Percentiles rank a stretch among this genome's conserved stretches.
Conservation (phyloP, 371 early-diverging fungal species). For the Mortierella sp. region DNA sequence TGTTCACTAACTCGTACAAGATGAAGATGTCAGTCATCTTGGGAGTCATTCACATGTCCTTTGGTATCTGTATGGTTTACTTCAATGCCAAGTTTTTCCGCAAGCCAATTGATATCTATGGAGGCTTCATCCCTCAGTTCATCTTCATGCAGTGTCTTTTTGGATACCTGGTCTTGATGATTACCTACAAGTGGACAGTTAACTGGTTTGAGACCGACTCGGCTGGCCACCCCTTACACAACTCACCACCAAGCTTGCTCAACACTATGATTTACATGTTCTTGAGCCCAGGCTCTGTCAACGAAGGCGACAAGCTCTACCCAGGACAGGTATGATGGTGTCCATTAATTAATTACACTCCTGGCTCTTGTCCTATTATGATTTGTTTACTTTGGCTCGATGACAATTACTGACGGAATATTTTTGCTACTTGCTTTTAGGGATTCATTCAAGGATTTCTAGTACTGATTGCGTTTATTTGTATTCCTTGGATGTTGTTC, state of each 20-base stretch:
- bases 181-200: constrained; percentile 98
- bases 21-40: constrained; percentile 99
- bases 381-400: not conserved
- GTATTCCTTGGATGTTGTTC: constrained; percentile 99
- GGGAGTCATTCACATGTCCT: constrained; percentile 98
- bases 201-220: constrained; percentile 86
- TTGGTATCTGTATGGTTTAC: constrained; percentile 94
- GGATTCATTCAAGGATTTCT: constrained; percentile 88
- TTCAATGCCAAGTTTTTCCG: constrained; percentile 93
- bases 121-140: constrained; percentile 96
- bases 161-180: constrained; percentile 96
- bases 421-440: constrained; percentile 55
- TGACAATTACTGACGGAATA: not conserved
- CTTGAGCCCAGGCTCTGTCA: constrained; percentile 93
- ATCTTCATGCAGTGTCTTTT: constrained; percentile 94
- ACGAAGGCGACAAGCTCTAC: constrained; percentile 79
- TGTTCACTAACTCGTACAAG: constrained; percentile 99
- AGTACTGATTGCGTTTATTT: constrained; percentile 87
- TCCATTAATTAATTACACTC: not conserved
- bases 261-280: constrained; percentile 99
- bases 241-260: constrained; percentile 94
- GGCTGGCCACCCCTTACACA: constrained; percentile 73
- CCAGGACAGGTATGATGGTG: constrained; percentile 81
- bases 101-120: constrained; percentile 84
- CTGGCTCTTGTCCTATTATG: not conserved